phyloP scores from a whole-genome alignment of 2,329 filamentous ascomycete genomes.

The Colletotrichum eremochloae region DNA sequence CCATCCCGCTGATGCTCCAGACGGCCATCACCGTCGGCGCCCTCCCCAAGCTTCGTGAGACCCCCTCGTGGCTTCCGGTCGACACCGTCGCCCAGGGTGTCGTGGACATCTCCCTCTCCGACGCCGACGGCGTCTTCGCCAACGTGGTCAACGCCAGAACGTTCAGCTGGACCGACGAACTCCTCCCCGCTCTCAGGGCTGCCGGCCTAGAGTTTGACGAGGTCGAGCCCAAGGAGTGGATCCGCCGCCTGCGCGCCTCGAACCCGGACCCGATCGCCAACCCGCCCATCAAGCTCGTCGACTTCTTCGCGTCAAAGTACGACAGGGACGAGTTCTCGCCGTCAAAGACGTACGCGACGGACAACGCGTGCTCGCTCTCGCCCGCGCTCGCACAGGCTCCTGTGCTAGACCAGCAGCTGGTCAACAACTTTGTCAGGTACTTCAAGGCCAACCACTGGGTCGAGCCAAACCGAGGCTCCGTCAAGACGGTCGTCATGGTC shows the following conservation, averaged over 20 bases:
- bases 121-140: constrained; percentile 52
- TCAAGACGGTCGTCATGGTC: constrained; percentile 51
- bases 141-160: constrained; percentile 63
- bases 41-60: constrained; percentile 61
- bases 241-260: constrained; percentile 57
- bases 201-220: constrained; percentile 61
- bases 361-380: constrained; percentile 56
- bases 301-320: constrained; percentile 58
- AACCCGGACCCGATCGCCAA: constrained; percentile 61
- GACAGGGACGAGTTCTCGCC: constrained; percentile 60
- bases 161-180: constrained; percentile 64
- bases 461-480: constrained; percentile 46
- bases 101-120: constrained; percentile 53
- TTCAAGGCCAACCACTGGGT: constrained; percentile 55
- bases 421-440: constrained; percentile 55
- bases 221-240: constrained; percentile 59
- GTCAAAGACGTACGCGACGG: constrained; percentile 57
- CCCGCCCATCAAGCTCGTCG: constrained; percentile 65
- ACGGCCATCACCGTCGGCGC: constrained; percentile 58
- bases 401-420: constrained; percentile 49
- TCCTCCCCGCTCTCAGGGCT: constrained; percentile 61
- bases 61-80: constrained; percentile 60
- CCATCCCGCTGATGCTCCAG: constrained; percentile 65
- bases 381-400: constrained; percentile 56
- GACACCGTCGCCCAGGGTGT: constrained; percentile 58